Percentiles rank a stretch among this genome's conserved stretches.
Evolutionary conservation across 169 alveolate genomes (phyloP).

Genomic region (Cryptosporidium parvum): DNA sequence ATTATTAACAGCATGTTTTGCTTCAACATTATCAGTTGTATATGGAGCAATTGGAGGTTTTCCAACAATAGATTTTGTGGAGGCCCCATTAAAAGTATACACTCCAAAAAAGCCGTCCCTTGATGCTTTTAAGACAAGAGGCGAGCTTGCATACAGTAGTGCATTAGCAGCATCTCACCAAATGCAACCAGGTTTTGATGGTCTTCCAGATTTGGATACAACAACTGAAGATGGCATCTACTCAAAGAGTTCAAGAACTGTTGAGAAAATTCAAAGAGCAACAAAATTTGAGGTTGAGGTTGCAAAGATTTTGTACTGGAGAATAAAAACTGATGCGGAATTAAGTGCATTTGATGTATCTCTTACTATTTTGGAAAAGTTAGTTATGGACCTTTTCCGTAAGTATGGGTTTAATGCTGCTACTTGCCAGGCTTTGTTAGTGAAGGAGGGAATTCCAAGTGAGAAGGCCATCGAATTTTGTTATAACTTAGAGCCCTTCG

Average conservation of each 20-base stretch:
- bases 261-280: constrained; percentile 25
- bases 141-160: constrained; percentile 37
- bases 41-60: constrained; percentile 46
- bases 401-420: constrained; percentile 49
- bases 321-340: constrained; percentile 58
- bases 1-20: constrained; percentile 26
- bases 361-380: constrained; percentile 30
- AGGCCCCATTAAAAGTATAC: constrained; percentile 4
- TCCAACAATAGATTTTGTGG: constrained; percentile 45
- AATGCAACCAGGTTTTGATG: not conserved
- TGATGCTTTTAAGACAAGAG: constrained; percentile 24
- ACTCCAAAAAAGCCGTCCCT: constrained; percentile 28
- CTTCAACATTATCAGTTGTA: constrained; percentile 20
- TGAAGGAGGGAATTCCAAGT: constrained; percentile 14
- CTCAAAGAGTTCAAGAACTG: not conserved
- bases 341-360: constrained; percentile 35
- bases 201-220: not conserved
- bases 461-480: constrained; percentile 61
- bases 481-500: constrained; percentile 68
- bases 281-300: constrained; percentile 53
- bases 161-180: constrained; percentile 27
- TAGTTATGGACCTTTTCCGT: constrained; percentile 47
- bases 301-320: constrained; percentile 62
- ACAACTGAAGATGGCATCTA: not conserved
- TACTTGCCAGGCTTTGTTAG: constrained; percentile 55